Conservation (phyloP, 2,329 filamentous ascomycete species). For the Zalaria obscura region DNA sequence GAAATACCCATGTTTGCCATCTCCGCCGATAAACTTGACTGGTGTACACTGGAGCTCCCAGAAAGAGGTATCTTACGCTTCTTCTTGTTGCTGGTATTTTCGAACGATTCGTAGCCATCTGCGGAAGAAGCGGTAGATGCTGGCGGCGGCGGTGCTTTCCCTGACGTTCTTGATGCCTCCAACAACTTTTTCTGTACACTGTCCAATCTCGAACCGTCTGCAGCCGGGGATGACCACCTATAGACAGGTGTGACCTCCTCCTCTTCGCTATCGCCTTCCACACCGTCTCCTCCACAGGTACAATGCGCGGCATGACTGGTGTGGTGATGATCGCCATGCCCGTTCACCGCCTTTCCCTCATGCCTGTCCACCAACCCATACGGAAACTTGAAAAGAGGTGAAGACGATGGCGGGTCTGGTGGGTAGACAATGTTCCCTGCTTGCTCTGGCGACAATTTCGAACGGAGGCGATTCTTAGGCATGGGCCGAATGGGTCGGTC, state of each 20-base stretch:
- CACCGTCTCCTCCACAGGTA: slow-evolving; percentile 30
- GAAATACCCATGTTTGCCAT: slow-evolving; percentile 50
- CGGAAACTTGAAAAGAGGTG: slow-evolving; percentile 65
- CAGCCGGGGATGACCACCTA: slow-evolving; percentile 24
- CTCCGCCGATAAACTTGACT: slow-evolving; percentile 46
- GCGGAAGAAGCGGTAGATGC: slow-evolving; percentile 52
- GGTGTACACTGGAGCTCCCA: slow-evolving; percentile 50
- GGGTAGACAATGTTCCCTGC: slow-evolving; percentile 74
- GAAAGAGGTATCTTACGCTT: slow-evolving; percentile 95
- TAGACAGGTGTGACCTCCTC: slow-evolving; percentile 28
- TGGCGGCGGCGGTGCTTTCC: slow-evolving; percentile 18
- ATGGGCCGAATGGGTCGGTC: slow-evolving; percentile 87
- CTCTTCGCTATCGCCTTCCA: slow-evolving; percentile 50
- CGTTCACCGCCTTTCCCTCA: slow-evolving; percentile 6
- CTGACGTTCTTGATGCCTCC: slow-evolving; percentile 20
- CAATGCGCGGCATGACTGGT: slow-evolving; percentile 30
- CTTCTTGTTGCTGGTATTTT: slow-evolving; percentile 99
- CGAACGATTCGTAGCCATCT: slow-evolving; percentile 92
- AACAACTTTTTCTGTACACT: slow-evolving; percentile 19
- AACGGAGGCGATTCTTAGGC: slow-evolving; percentile 76
- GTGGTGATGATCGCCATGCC: slow-evolving; percentile 19
- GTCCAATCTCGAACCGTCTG: slow-evolving; percentile 16
- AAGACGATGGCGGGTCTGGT: slow-evolving; percentile 53
- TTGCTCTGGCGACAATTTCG: slow-evolving; percentile 72
- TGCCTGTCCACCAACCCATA: slow-evolving; percentile 20